Evolutionary conservation across 768 basidiomycete species (phyloP), one percentile per base, ranked within the genome.

Genomic region (Floccularia luteovirens): DNA sequence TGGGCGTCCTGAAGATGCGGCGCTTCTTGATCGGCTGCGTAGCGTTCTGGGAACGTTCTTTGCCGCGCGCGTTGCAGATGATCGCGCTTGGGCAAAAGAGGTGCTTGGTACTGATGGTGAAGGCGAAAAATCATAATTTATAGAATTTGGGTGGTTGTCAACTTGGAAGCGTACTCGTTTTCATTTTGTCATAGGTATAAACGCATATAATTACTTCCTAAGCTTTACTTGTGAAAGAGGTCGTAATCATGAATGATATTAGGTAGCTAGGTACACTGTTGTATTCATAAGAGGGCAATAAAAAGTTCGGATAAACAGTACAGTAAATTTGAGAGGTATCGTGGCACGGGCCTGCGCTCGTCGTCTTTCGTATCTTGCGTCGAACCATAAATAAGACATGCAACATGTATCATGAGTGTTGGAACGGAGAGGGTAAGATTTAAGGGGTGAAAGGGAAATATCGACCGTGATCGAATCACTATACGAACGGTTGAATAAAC

Each of bases 81-180:
- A 89, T 54, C 69, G 72, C 7, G 62, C 61, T 2, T 88, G 86
- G 86, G 79, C 81, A 4, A 56, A 67, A 45, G 74, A 75, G 19
- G 67, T 86, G 17, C 53, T 83, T 27, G 66, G 67, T 1, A n/a
- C n/a, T n/a, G 16, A 34, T 34, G 32, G 32, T 6, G 32, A 34
- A 17, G 32, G 32, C 20, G 32, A 48, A 58, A 34, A 52, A 57
- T 37, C 13, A 28, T 5, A 37, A 2, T 16, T 23, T 5, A 3
- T 10, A 10, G 10, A 30, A 14, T 10, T 30, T 10, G 14, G 11
- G 28, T 14, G 28, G n/a, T n/a, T n/a, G n/a, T n/a, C n/a, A n/a
- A n/a, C n/a, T n/a, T n/a, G n/a, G n/a, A n/a, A n/a, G n/a, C n/a
- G n/a, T n/a, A n/a, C n/a, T n/a, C n/a, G n/a, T n/a, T n/a, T n/a